These are phyloP conservation scores for Casuarina glauca DNA, from an alignment of 306 rosid species.

Conservation along the genomic window DNA sequence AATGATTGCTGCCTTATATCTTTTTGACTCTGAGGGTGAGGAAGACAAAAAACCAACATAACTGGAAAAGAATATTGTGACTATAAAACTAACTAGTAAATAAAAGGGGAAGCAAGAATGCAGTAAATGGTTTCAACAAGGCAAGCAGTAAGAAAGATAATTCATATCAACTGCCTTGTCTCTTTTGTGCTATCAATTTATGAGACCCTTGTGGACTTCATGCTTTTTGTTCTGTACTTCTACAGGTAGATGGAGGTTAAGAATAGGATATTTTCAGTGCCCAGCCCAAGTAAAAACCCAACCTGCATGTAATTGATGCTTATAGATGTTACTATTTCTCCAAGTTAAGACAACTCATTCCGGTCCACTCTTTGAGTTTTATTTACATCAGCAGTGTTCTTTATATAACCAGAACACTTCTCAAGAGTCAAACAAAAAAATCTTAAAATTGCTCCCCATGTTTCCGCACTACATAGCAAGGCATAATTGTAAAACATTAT, in stretches of 20 bases:
- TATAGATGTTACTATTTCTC: conserved; percentile 2
- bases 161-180: too few species aligned
- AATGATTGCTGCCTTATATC: conserved; percentile 82
- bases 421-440: background rate
- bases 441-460: background rate
- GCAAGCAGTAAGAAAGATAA: too few species aligned
- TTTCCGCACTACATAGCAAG: background rate
- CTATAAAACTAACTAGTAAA: background rate
- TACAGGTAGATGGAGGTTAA: background rate
- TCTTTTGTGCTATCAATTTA: too few species aligned
- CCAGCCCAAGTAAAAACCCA: background rate
- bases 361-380: background rate
- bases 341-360: conserved; percentile 9
- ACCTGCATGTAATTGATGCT: background rate
- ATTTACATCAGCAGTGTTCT: background rate
- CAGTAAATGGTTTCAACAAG: conserved; percentile 3
- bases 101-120: conserved; percentile 10
- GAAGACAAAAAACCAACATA: conserved; percentile 20
- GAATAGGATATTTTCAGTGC: background rate
- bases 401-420: background rate
- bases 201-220: background rate
- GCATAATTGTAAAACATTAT: background rate
- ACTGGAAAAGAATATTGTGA: conserved; percentile 16
- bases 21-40: conserved; percentile 68
- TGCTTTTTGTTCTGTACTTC: background rate